phyloP scores from a whole-genome alignment of 495 filamentous ascomycete genomes.

The Neurospora intermedia region DNA sequence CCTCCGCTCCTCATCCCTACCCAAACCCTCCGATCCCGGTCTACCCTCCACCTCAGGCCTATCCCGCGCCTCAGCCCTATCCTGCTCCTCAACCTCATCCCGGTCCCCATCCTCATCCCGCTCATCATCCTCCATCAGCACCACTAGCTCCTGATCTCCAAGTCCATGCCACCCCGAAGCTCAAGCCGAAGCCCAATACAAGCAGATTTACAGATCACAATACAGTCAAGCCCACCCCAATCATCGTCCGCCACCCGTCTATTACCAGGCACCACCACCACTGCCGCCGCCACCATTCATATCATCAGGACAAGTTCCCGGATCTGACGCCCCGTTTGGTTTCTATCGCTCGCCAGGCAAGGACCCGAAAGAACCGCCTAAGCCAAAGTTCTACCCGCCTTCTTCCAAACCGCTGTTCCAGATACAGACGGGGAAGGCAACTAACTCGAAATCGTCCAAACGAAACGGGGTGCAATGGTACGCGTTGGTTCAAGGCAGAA shows the following conservation, averaged over 20 bases:
- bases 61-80: neutral
- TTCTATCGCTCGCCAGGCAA: neutral
- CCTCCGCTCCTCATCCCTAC: neutral
- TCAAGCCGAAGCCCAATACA: neutral
- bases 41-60: neutral
- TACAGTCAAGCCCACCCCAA: neutral
- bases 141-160: neutral
- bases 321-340: neutral
- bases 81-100: neutral
- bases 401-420: neutral
- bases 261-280: neutral
- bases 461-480: neutral
- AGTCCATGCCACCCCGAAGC: neutral
- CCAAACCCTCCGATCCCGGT: neutral
- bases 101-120: neutral
- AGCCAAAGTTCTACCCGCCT: neutral
- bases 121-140: neutral
- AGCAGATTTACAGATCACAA: neutral
- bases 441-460: neutral
- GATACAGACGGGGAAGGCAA: neutral
- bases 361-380: neutral
- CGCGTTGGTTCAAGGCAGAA: neutral
- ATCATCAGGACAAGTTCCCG: neutral
- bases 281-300: neutral
- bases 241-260: neutral